Percentiles rank a stretch among this genome's conserved stretches.
Conservation (phyloP, 805 yeast genomes). For the Millerozyma miso region DNA sequence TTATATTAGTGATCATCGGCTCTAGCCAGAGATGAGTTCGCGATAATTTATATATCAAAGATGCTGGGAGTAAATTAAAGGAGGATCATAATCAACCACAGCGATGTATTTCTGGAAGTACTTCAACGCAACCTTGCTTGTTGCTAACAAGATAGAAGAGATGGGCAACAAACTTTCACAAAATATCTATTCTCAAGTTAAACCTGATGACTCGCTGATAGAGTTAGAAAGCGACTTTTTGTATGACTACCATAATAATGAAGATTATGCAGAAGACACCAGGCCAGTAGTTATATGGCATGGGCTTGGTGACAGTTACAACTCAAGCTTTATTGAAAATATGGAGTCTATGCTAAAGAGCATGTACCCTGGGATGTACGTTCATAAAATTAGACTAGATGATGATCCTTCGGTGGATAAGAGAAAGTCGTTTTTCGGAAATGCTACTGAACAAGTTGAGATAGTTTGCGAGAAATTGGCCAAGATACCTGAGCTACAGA, state of each 20-base stretch:
- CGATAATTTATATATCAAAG: neutral
- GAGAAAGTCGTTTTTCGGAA: conserved; percentile 54
- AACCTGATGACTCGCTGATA: neutral
- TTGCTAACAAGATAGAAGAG: neutral
- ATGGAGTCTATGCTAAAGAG: conserved; percentile 40
- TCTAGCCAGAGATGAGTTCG: neutral
- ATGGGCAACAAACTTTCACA: neutral
- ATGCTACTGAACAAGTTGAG: conserved; percentile 51
- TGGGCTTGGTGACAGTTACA: conserved; percentile 75
- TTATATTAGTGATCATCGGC: neutral
- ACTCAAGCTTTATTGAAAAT: conserved; percentile 54
- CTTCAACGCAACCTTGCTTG: neutral
- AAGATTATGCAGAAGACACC: neutral
- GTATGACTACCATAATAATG: neutral
- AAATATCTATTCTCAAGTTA: neutral
- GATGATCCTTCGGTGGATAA: conserved; percentile 50
- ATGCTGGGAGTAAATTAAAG: neutral
- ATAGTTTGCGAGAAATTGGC: conserved; percentile 53
- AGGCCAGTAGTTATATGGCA: conserved; percentile 74
- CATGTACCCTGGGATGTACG: conserved; percentile 45
- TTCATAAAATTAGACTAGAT: conserved; percentile 53
- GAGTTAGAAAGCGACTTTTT: neutral
- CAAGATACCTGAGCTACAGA: conserved; percentile 37
- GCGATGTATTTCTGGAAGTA: neutral
- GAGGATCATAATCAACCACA: neutral